These are phyloP conservation scores for Inonotus obliquus DNA, from an alignment of 1,284 basidiomycete genomes.

Conservation along the genomic window DNA sequence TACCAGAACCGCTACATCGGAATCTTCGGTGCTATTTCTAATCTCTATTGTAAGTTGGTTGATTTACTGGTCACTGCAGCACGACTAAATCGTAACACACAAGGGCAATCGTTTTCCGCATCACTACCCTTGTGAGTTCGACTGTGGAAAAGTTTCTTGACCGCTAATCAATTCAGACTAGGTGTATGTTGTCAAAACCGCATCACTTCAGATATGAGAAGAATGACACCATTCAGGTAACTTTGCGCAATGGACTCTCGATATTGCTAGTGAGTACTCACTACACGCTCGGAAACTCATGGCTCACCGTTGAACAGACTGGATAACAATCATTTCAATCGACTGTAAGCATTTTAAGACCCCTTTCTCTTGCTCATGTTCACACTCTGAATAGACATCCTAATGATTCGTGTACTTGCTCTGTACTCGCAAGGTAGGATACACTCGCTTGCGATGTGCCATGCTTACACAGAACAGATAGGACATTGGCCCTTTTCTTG, in stretches of 20 bases:
- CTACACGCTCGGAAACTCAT: not conserved
- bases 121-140: not conserved
- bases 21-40: not conserved
- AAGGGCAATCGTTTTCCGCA: not conserved
- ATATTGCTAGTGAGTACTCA: not conserved
- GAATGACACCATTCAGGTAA: not conserved
- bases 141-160: not conserved
- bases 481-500: too few species aligned
- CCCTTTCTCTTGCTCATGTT: not conserved
- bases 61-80: too few species aligned
- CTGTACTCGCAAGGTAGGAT: slow-evolving; percentile 5
- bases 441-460: too few species aligned
- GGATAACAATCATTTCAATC: not conserved
- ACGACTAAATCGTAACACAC: too few species aligned
- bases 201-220: too few species aligned
- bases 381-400: slow-evolving; percentile 2
- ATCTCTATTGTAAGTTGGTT: too few species aligned
- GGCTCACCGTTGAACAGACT: not conserved
- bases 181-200: too few species aligned
- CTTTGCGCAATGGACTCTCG: not conserved
- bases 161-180: too few species aligned
- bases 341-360: not conserved
- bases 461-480: too few species aligned
- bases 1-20: slow-evolving; percentile 6
- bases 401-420: slow-evolving; percentile 7